A percentile compares a stretch with the other conserved stretches of the same genome.
Conservation (phyloP, 345 rosid species). For the Moringa oleifera region DNA sequence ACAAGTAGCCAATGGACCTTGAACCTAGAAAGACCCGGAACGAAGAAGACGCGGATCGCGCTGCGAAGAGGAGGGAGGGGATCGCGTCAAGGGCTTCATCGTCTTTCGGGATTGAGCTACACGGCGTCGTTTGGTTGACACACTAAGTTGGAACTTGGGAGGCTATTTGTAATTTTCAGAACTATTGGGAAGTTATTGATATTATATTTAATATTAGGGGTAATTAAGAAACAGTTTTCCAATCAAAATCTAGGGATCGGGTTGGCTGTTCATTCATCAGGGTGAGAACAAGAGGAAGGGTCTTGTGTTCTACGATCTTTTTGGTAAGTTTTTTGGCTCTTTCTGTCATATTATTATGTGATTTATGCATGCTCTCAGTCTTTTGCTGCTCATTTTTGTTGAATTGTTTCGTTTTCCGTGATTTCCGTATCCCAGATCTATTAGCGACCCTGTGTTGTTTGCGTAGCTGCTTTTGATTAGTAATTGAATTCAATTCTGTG, state of each 20-base stretch:
- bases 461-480: not conserved
- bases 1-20: not conserved
- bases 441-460: not conserved
- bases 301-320: slow-evolving; percentile 13
- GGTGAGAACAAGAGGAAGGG: not conserved
- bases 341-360: no score
- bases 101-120: no score
- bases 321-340: slow-evolving; percentile 9
- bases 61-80: no score
- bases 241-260: no score
- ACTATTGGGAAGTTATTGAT: no score
- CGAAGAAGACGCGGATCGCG: not conserved
- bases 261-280: not conserved
- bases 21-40: not conserved
- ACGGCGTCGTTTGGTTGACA: no score
- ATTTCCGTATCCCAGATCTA: slow-evolving; percentile 1
- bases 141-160: no score
- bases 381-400: not conserved
- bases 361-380: no score
- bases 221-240: no score
- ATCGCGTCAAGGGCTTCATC: no score
- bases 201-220: no score
- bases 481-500: not conserved
- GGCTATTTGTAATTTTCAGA: no score
- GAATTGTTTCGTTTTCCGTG: not conserved